phyloP scores from a whole-genome alignment of 2,329 filamentous ascomycete species.

The Fusarium praegraminearum region DNA sequence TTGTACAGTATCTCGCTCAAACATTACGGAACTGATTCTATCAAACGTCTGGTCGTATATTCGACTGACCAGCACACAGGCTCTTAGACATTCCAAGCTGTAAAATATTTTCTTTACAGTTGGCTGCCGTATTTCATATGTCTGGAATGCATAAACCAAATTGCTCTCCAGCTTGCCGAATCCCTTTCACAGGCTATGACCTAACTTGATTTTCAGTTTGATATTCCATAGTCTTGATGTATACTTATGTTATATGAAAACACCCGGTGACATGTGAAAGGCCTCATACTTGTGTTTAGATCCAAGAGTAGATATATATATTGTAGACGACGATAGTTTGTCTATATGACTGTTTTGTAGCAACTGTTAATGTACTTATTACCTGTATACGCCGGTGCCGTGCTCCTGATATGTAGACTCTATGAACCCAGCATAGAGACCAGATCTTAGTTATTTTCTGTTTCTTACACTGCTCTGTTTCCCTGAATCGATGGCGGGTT shows the following conservation, averaged over 20 bases:
- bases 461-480: background rate
- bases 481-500: background rate
- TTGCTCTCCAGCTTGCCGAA: background rate
- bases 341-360: background rate
- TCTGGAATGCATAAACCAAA: background rate
- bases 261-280: background rate
- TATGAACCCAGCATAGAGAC: background rate
- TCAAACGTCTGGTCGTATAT: background rate
- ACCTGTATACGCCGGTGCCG: background rate
- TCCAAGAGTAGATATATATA: background rate
- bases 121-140: background rate
- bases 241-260: background rate
- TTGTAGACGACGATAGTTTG: background rate
- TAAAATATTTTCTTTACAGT: background rate
- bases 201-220: background rate
- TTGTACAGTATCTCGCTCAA: background rate
- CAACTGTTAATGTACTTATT: background rate
- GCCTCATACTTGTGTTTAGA: background rate
- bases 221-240: background rate
- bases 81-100: background rate
- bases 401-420: background rate
- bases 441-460: background rate
- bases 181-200: background rate
- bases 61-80: background rate
- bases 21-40: background rate